phyloP scores from a whole-genome alignment of 371 early-diverging fungal species.

The Rhizopus microsporus region DNA sequence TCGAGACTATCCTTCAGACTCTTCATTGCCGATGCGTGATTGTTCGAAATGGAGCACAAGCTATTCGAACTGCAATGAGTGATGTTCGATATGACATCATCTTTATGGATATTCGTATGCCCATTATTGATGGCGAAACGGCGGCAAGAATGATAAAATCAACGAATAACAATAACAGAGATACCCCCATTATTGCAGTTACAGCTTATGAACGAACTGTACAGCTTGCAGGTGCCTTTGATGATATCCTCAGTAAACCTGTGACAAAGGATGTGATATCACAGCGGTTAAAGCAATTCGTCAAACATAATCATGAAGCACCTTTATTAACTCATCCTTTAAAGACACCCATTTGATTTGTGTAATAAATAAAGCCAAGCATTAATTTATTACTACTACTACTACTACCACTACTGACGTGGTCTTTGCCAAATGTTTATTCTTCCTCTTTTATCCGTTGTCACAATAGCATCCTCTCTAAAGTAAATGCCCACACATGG shows the following conservation, averaged over 20 bases:
- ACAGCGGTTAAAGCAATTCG: constrained; percentile 51
- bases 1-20: constrained; percentile 81
- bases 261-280: constrained; percentile 65
- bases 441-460: constrained; percentile 79
- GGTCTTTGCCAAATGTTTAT: constrained; percentile 86
- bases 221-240: constrained; percentile 64
- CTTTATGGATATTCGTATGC: constrained; percentile 92
- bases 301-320: constrained; percentile 17
- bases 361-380: background rate
- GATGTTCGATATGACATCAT: constrained; percentile 88
- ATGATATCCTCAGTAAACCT: constrained; percentile 74
- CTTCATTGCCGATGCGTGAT: constrained; percentile 79
- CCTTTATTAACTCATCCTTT: background rate
- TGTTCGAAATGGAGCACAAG: constrained; percentile 91
- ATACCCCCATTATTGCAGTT: constrained; percentile 76
- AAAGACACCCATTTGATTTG: background rate
- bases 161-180: constrained; percentile 75
- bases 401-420: background rate
- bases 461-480: constrained; percentile 82
- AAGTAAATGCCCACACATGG: constrained; percentile 76
- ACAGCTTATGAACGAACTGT: constrained; percentile 70
- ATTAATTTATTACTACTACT: background rate
- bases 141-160: constrained; percentile 95
- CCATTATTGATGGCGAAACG: constrained; percentile 88
- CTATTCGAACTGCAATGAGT: constrained; percentile 86